Evolutionary conservation across 768 basidiomycete genomes (phyloP), one percentile per base, ranked within the genome.

Genomic region (Dentipellis fragilis): DNA sequence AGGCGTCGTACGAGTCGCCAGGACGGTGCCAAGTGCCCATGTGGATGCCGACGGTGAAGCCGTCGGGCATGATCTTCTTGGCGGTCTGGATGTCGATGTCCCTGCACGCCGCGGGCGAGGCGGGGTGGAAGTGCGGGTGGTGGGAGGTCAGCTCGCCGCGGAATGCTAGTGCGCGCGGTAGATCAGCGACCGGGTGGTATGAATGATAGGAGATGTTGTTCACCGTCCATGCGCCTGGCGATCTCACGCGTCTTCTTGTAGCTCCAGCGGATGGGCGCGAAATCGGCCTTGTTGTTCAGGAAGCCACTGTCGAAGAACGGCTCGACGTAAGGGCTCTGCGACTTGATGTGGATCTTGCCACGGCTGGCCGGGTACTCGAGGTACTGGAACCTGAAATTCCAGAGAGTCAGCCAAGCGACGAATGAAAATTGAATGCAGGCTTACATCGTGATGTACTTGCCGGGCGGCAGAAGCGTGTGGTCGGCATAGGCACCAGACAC

Each of bases 281-380:
- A 84, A 71, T 86, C 85, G 29, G 84, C 84, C 72, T 84, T 84
- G 73, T 85, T 66, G 72, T 84, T 85, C 84, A 87, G 81, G 78
- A 87, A 85, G n/a, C 85, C 85, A 57, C 76, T 78, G 71, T 87
- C 85, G 63, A 85, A 85, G 69, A 66, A 72, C 4, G 85, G 83
- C 60, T 79, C 80, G 61, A 70, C 67, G 69, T 84, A 86, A 4
- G 84, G 84, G 71, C 74, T 80, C 47, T 75, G 57, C 19, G 80
- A 82, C 48, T 69, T 63, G 66, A 85, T 80, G 65, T 85, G 84
- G 63, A 85, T 85, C 75, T 83, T 84, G 62, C 85, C 85, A 65
- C 85, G 83, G 65, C 78, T 80, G 5, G 83, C 84, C 4, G 85
- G 84, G 68, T 87, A 87, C 74, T 87, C 84, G 59, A 85, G 73